phyloP scores from a whole-genome alignment of 306 rosid genomes.

The Pterocarpus macrocarpus region DNA sequence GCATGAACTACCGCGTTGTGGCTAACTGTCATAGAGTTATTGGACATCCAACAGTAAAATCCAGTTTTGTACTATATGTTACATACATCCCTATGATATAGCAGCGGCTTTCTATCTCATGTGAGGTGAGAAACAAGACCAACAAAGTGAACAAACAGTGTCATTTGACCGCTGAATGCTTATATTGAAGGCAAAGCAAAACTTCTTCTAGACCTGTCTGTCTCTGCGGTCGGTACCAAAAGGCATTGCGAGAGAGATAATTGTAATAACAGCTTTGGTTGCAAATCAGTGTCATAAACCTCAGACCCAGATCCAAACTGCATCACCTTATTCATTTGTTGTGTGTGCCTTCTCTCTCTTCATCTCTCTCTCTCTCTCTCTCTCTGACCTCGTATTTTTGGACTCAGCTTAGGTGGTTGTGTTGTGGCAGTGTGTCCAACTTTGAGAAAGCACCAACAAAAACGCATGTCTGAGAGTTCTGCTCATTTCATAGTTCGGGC shows the following conservation, averaged over 20 bases:
- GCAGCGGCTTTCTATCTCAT: neutral
- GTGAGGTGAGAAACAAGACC: neutral
- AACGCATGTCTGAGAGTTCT: slow-evolving; percentile 48
- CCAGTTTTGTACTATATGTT: too few relatives aligned
- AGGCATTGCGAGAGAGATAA: neutral
- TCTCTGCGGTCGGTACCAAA: slow-evolving; percentile 21
- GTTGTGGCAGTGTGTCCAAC: slow-evolving; percentile 35
- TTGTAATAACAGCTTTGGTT: slow-evolving; percentile 45
- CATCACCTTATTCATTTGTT: slow-evolving; percentile 11
- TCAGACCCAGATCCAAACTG: slow-evolving; percentile 56
- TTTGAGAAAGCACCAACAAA: slow-evolving; percentile 30
- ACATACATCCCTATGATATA: neutral
- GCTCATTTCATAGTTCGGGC: slow-evolving; percentile 20
- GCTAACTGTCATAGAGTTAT: neutral
- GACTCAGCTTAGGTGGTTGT: slow-evolving; percentile 37
- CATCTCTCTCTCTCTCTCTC: slow-evolving; percentile 24
- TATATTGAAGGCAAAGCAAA: neutral
- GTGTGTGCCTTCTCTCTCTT: too few relatives aligned
- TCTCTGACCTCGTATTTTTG: slow-evolving; percentile 33
- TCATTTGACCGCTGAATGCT: neutral
- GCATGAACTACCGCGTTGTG: neutral
- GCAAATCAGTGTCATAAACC: slow-evolving; percentile 48
- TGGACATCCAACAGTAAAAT: slow-evolving; percentile 30
- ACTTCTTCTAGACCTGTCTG: neutral
- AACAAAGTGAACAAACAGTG: neutral